phyloP scores from a whole-genome alignment of 2,329 filamentous ascomycete genomes.

The Colletotrichum brevisporum region DNA sequence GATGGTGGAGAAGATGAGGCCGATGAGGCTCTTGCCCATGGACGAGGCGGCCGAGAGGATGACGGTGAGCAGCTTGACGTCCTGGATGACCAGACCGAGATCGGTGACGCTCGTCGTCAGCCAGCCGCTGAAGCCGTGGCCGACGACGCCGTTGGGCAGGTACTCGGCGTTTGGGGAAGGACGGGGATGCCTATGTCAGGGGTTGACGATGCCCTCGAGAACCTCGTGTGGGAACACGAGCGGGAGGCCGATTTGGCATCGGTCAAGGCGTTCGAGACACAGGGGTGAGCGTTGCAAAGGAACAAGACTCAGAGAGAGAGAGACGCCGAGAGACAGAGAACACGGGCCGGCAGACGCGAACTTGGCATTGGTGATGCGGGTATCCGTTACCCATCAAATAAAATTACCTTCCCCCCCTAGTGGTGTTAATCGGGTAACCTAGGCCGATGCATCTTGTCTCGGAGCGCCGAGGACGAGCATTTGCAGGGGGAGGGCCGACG shows the following conservation, averaged over 20 bases:
- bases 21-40: conserved; percentile 46
- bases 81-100: conserved; percentile 45
- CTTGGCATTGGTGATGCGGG: conserved; percentile 19
- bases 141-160: conserved; percentile 57
- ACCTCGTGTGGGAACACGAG: conserved; percentile 20
- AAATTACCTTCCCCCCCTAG: conserved; percentile 7
- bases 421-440: conserved; percentile 11
- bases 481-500: conserved; percentile 7
- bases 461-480: conserved; percentile 10
- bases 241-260: conserved; percentile 22
- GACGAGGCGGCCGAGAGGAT: conserved; percentile 49
- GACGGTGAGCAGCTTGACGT: conserved; percentile 48
- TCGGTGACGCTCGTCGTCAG: conserved; percentile 49
- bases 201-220: conserved; percentile 5
- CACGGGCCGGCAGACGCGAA: conserved; percentile 13
- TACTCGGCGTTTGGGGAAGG: conserved; percentile 60
- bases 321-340: background rate
- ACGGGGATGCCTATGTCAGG: background rate
- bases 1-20: conserved; percentile 44
- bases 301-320: background rate
- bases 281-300: conserved; percentile 10
- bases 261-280: background rate
- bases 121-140: conserved; percentile 71
- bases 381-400: background rate
- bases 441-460: conserved; percentile 26